A percentile compares a stretch with the other conserved stretches of the same genome.
phyloP scores from a whole-genome alignment of 1,284 basidiomycete species.

The Naganishia albida region DNA sequence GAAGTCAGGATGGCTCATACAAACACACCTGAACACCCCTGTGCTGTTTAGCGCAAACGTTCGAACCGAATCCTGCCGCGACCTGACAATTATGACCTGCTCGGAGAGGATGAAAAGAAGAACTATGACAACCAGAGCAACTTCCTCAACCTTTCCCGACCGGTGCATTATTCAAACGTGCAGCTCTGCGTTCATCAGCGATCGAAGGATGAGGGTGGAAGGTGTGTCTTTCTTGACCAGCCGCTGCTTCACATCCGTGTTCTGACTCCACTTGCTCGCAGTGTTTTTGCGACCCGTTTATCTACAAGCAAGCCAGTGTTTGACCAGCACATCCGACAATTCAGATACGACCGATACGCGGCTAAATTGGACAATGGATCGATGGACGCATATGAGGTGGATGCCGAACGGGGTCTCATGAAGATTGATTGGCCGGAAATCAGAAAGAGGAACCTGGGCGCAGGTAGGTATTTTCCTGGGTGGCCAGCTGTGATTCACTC shows the following conservation, averaged over 20 bases:
- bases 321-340: constrained; percentile 36
- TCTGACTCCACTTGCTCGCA: constrained; percentile 19
- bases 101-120: constrained; percentile 37
- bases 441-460: constrained; percentile 29
- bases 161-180: constrained; percentile 51
- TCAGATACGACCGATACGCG: constrained; percentile 45
- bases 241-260: not conserved
- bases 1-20: not conserved
- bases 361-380: constrained; percentile 37
- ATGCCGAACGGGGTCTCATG: constrained; percentile 37
- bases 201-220: constrained; percentile 38
- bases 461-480: constrained; percentile 9
- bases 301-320: constrained; percentile 42
- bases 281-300: constrained; percentile 47
- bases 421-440: constrained; percentile 43
- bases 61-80: constrained; percentile 39
- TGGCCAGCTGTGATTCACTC: not conserved
- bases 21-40: not conserved
- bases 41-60: constrained; percentile 41
- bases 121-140: constrained; percentile 41
- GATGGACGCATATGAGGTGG: constrained; percentile 28
- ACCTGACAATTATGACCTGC: constrained; percentile 41
- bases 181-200: constrained; percentile 47
- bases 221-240: constrained; percentile 35
- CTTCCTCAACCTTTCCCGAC: constrained; percentile 38